Conservation (phyloP, 331 rosid species). For the Pyrus hybrid region DNA sequence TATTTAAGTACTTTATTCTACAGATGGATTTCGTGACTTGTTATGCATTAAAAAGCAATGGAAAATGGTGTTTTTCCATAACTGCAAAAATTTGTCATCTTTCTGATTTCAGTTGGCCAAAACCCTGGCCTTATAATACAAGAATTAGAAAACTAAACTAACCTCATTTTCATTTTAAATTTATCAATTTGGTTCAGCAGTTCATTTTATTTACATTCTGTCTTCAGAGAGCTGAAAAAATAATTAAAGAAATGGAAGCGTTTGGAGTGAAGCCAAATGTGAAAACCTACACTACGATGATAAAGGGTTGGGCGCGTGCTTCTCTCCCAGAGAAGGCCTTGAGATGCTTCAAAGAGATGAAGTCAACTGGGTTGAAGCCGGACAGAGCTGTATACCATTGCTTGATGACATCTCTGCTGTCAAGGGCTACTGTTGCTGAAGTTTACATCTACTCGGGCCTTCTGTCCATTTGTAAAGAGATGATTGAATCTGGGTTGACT, state of each 20-base stretch:
- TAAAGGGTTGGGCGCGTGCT: conserved; percentile 95
- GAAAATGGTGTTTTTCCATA: not conserved
- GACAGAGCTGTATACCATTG: conserved; percentile 96
- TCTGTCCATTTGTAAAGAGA: conserved; percentile 63
- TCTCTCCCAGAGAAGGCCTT: conserved; percentile 90
- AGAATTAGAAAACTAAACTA: not conserved
- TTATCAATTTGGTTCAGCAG: not conserved
- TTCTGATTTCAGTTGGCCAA: not conserved
- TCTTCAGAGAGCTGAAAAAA: conserved; percentile 64
- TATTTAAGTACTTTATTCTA: not conserved
- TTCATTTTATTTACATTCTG: not conserved
- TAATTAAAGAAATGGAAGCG: conserved; percentile 69
- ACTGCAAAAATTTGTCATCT: not conserved
- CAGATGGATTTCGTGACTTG: not conserved
- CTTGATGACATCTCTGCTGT: conserved; percentile 85
- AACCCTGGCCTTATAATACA: not conserved
- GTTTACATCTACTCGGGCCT: conserved; percentile 58
- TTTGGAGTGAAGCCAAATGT: conserved; percentile 76
- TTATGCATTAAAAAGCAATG: not conserved
- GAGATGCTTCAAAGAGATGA: conserved; percentile 78
- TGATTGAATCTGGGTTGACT: conserved; percentile 66
- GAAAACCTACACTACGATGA: conserved; percentile 82
- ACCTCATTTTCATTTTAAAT: not conserved
- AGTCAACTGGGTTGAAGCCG: conserved; percentile 68
- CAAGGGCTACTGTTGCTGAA: conserved; percentile 80